Percentiles rank a stretch among this genome's conserved stretches.
Conservation (phyloP, 169 alveolate species). For the Eimeria brunetti region DNA sequence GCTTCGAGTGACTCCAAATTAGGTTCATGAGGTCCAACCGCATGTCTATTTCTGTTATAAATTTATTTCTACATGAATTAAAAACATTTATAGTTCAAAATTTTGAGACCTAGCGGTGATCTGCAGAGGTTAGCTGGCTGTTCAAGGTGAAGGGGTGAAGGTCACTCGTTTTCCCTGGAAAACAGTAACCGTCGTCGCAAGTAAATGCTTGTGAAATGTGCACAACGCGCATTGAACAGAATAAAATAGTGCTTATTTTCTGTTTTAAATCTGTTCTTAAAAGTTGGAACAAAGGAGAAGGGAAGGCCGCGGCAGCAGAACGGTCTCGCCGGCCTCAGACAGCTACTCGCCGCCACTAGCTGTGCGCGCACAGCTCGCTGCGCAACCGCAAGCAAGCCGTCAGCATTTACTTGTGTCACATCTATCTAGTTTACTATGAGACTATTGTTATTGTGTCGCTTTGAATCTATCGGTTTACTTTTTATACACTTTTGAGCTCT, state of each 20-base stretch:
- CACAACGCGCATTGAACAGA: background rate
- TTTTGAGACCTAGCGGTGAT: background rate
- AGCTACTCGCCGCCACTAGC: background rate
- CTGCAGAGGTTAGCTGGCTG: constrained; percentile 3
- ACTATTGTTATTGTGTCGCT: background rate
- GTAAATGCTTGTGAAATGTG: background rate
- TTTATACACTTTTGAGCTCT: background rate
- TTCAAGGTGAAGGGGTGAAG: background rate
- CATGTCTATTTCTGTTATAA: background rate
- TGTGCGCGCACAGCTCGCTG: background rate
- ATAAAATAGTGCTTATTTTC: background rate
- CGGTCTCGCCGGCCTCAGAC: background rate
- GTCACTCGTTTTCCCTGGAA: background rate
- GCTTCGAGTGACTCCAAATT: background rate
- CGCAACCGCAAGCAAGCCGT: background rate
- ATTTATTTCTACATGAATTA: background rate
- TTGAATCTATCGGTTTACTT: background rate
- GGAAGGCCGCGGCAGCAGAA: background rate
- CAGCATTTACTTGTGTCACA: background rate
- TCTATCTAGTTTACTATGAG: background rate
- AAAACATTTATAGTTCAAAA: background rate
- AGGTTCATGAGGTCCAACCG: background rate
- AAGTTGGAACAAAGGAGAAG: background rate
- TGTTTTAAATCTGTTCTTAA: background rate
- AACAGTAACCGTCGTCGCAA: background rate